Percentiles rank a stretch among this genome's conserved stretches.
phyloP scores from a whole-genome alignment of 805 yeast species.

The Blastobotrys muscicola region DNA sequence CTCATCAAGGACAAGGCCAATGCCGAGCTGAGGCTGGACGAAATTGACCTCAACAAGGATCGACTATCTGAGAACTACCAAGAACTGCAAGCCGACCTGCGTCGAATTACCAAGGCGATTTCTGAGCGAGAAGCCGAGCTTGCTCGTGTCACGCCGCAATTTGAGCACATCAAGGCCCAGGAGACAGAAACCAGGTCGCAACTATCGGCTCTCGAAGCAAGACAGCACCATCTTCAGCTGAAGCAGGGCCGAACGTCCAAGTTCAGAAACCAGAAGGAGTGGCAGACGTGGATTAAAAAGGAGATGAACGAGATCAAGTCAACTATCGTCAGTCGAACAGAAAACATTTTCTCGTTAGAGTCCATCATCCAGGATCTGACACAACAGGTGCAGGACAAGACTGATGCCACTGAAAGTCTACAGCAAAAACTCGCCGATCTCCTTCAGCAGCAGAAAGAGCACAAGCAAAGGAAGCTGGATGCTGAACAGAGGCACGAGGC shows the following conservation, averaged over 20 bases:
- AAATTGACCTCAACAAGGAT: constrained; percentile 28
- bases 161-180: constrained; percentile 23
- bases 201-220: constrained; percentile 36
- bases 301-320: constrained; percentile 47
- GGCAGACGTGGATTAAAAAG: constrained; percentile 56
- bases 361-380: not conserved
- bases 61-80: constrained; percentile 25
- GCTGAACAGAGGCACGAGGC: constrained; percentile 17
- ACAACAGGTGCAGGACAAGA: not conserved
- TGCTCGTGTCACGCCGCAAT: constrained; percentile 6
- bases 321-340: constrained; percentile 25
- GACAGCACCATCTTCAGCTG: constrained; percentile 53
- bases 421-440: not conserved
- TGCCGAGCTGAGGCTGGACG: constrained; percentile 26
- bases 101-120: constrained; percentile 5
- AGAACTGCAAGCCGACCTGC: no score
- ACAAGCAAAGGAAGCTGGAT: constrained; percentile 12
- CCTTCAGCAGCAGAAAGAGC: constrained; percentile 7
- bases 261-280: constrained; percentile 44
- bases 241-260: constrained; percentile 63
- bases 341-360: constrained; percentile 11
- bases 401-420: constrained; percentile 12
- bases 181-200: constrained; percentile 36
- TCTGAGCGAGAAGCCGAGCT: constrained; percentile 8
- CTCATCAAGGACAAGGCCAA: constrained; percentile 24